Evolutionary conservation across 2,329 filamentous ascomycete species (phyloP).

Genomic region (Cercospora sesami): DNA sequence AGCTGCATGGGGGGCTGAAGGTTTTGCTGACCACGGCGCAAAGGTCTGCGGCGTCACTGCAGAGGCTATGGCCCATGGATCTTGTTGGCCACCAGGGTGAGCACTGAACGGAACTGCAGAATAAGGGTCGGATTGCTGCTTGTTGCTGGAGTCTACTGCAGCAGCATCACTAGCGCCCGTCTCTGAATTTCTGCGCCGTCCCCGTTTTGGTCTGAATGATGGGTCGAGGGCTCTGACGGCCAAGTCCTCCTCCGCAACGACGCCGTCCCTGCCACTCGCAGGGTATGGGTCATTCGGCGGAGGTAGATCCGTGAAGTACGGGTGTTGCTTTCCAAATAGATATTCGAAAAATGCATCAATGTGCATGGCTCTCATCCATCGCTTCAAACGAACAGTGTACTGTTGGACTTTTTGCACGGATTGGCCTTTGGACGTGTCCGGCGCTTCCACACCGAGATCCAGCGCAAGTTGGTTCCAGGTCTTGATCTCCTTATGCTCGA

Average conservation of each 20-base stretch:
- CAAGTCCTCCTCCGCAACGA: slow-evolving; percentile 83
- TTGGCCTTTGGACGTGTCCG: slow-evolving; percentile 71
- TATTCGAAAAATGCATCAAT: slow-evolving; percentile 94
- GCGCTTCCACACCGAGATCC: slow-evolving; percentile 83
- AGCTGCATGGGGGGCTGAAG: slow-evolving; percentile 45
- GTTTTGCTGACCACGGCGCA: slow-evolving; percentile 40
- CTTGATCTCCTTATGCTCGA: slow-evolving; percentile 81
- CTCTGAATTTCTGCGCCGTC: slow-evolving; percentile 51
- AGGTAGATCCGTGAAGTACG: slow-evolving; percentile 78
- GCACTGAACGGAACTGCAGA: slow-evolving; percentile 52
- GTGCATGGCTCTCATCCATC: slow-evolving; percentile 97
- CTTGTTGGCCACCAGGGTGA: slow-evolving; percentile 57
- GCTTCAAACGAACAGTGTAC: slow-evolving; percentile 86
- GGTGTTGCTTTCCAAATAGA: slow-evolving; percentile 71
- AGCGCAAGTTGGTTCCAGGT: slow-evolving; percentile 89
- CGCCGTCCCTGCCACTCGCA: slow-evolving; percentile 72
- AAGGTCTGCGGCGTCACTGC: slow-evolving; percentile 42
- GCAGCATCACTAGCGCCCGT: slow-evolving; percentile 33
- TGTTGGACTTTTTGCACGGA: slow-evolving; percentile 93
- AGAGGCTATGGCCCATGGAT: slow-evolving; percentile 50
- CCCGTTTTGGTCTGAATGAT: slow-evolving; percentile 64
- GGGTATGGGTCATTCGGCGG: slow-evolving; percentile 62
- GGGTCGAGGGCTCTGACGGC: slow-evolving; percentile 81
- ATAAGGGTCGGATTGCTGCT: slow-evolving; percentile 21
- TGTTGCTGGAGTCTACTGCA: slow-evolving; percentile 19